A percentile compares a stretch with the other conserved stretches of the same genome.
phyloP scores from a whole-genome alignment of 1,284 basidiomycete genomes.

The Singerocomus rubriflavus region DNA sequence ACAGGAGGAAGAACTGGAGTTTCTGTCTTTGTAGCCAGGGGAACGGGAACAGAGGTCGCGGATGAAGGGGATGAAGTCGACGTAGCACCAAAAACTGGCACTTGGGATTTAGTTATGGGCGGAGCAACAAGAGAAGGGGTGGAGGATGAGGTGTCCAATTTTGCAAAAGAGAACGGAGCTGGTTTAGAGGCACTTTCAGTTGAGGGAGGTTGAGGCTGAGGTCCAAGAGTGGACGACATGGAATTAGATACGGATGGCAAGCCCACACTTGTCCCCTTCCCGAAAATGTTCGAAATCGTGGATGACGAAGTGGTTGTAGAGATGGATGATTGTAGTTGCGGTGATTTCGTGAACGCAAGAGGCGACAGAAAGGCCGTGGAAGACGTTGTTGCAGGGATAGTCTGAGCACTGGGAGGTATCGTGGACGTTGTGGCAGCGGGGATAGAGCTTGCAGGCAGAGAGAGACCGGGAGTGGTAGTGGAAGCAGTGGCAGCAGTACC shows the following conservation, averaged over 20 bases:
- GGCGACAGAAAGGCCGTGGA: slow-evolving; percentile 8
- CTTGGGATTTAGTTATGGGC: slow-evolving; percentile 10
- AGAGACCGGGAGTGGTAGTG: slow-evolving; percentile 13
- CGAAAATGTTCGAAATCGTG: slow-evolving; percentile 25
- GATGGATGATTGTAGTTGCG: slow-evolving; percentile 11
- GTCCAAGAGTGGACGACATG: slow-evolving; percentile 5
- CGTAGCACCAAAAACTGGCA: slow-evolving; percentile 5
- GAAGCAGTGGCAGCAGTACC: slow-evolving; percentile 8
- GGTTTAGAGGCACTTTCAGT: slow-evolving; percentile 11
- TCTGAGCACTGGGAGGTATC: slow-evolving; percentile 5
- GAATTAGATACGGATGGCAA: slow-evolving; percentile 1
- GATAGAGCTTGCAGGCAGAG: slow-evolving; percentile 12
- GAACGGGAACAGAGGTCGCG: slow-evolving; percentile 29
- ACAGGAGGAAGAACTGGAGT: slow-evolving; percentile 4
- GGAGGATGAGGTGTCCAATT: slow-evolving; percentile 10
- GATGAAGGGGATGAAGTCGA: slow-evolving; percentile 5
- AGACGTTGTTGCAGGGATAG: slow-evolving; percentile 1
- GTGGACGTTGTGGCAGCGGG: slow-evolving; percentile 6
- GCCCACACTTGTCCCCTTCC: slow-evolving; percentile 11
- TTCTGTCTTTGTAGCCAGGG: slow-evolving; percentile 12
- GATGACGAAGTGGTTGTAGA: slow-evolving; percentile 17
- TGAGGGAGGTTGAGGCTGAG: slow-evolving; percentile 9
- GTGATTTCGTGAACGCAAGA: slow-evolving; percentile 19
- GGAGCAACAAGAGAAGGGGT: not conserved
- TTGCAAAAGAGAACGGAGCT: slow-evolving; percentile 19